Percentiles rank a stretch among this genome's conserved stretches.
These are phyloP conservation scores for Colletotrichum theobromicola DNA, from an alignment of 2,329 filamentous ascomycete species.

Conservation along the genomic window DNA sequence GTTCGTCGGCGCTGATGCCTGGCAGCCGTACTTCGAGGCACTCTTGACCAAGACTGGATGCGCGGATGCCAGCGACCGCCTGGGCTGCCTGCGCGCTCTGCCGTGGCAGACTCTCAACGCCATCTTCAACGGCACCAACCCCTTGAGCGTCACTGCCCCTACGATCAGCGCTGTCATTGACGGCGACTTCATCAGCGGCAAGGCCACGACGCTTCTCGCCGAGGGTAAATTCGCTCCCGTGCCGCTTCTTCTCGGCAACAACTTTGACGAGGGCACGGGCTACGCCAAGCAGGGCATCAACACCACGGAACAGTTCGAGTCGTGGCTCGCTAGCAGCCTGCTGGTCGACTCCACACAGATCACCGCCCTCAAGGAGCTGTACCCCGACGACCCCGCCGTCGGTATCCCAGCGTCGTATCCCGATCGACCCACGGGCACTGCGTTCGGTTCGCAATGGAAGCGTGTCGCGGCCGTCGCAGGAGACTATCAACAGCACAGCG, in stretches of 20 bases:
- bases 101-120: slow-evolving; percentile 43
- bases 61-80: slow-evolving; percentile 45
- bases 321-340: slow-evolving; percentile 39
- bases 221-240: slow-evolving; percentile 66
- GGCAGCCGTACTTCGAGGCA: slow-evolving; percentile 23
- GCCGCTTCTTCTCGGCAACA: slow-evolving; percentile 67
- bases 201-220: slow-evolving; percentile 55
- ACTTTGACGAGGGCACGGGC: slow-evolving; percentile 70
- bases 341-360: slow-evolving; percentile 30
- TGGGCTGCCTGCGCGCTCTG: slow-evolving; percentile 60
- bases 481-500: slow-evolving; percentile 61
- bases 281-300: slow-evolving; percentile 62
- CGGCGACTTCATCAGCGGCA: slow-evolving; percentile 42
- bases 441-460: slow-evolving; percentile 70
- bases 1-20: slow-evolving; percentile 58
- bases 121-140: slow-evolving; percentile 60
- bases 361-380: slow-evolving; percentile 51
- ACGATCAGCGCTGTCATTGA: slow-evolving; percentile 34
- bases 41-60: slow-evolving; percentile 31
- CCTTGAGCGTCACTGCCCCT: slow-evolving; percentile 23
- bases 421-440: slow-evolving; percentile 50
- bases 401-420: slow-evolving; percentile 50
- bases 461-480: slow-evolving; percentile 67
- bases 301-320: slow-evolving; percentile 56
- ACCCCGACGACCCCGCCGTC: slow-evolving; percentile 51